A percentile compares a stretch with the other conserved stretches of the same genome.
These are phyloP conservation scores for Mucor sp. DNA, from an alignment of 371 early-diverging fungal species.

Conservation along the genomic window DNA sequence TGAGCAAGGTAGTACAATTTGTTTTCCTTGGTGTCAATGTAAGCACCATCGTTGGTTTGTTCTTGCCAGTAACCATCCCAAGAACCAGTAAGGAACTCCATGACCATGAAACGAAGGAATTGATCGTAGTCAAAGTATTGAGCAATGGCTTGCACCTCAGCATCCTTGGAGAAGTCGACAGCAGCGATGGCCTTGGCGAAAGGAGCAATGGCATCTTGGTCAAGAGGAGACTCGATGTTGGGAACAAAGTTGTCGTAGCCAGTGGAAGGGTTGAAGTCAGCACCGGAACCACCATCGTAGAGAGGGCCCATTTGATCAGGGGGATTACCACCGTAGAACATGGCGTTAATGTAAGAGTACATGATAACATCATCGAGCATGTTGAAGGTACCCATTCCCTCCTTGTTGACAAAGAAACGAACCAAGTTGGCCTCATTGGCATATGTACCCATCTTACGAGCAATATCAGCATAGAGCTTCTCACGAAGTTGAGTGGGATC, in stretches of 20 bases:
- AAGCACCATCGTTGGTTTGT: slow-evolving; percentile 60
- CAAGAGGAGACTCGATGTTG: slow-evolving; percentile 40
- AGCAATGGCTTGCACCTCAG: slow-evolving; percentile 34
- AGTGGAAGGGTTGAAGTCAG: slow-evolving; percentile 38
- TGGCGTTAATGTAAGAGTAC: slow-evolving; percentile 52
- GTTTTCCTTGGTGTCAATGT: slow-evolving; percentile 44
- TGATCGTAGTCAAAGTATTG: slow-evolving; percentile 47
- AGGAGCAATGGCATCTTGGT: slow-evolving; percentile 31
- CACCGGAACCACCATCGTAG: slow-evolving; percentile 59
- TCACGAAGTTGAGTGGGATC: slow-evolving; percentile 65
- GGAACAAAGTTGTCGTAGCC: slow-evolving; percentile 35
- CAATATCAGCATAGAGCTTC: slow-evolving; percentile 56
- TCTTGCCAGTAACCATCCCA: slow-evolving; percentile 65
- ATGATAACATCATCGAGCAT: slow-evolving; percentile 53
- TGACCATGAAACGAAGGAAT: slow-evolving; percentile 59
- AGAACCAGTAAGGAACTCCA: slow-evolving; percentile 56
- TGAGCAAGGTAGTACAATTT: slow-evolving; percentile 52
- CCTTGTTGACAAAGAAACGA: slow-evolving; percentile 53
- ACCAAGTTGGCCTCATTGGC: slow-evolving; percentile 55
- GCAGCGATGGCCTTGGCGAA: slow-evolving; percentile 33
- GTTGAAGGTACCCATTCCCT: slow-evolving; percentile 59
- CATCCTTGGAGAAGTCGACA: slow-evolving; percentile 43
- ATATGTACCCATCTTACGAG: slow-evolving; percentile 52
- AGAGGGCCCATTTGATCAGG: slow-evolving; percentile 50
- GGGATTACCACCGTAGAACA: slow-evolving; percentile 49